These are phyloP conservation scores for Pichia phayaonensis DNA, from an alignment of 805 yeast species.

Conservation along the genomic window DNA sequence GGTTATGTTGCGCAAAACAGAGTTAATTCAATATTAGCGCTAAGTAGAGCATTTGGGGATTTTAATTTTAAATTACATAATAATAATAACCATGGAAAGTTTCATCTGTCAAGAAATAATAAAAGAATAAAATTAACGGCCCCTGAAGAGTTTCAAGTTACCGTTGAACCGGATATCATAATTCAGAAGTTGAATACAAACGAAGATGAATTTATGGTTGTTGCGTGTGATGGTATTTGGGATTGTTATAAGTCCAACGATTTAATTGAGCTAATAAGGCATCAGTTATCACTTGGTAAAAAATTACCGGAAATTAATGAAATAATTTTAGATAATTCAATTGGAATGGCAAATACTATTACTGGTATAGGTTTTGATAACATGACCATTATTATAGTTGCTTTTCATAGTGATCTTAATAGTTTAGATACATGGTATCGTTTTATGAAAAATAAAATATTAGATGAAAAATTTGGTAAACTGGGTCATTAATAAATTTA, in stretches of 20 bases:
- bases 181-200: constrained; percentile 37
- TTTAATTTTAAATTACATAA: constrained; percentile 42
- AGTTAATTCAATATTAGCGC: constrained; percentile 51
- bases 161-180: constrained; percentile 71
- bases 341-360: constrained; percentile 60
- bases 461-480: constrained; percentile 31
- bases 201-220: constrained; percentile 67
- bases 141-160: constrained; percentile 71
- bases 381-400: constrained; percentile 68
- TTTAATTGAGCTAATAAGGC: constrained; percentile 46
- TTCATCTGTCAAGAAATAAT: constrained; percentile 14
- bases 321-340: constrained; percentile 54
- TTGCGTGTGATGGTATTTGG: constrained; percentile 86
- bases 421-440: constrained; percentile 51
- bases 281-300: constrained; percentile 49
- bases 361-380: constrained; percentile 81
- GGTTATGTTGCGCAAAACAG: constrained; percentile 55
- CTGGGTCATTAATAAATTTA: constrained; percentile 10
- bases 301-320: constrained; percentile 52
- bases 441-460: constrained; percentile 36
- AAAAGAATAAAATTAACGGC: constrained; percentile 29
- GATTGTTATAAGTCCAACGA: constrained; percentile 57
- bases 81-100: constrained; percentile 19
- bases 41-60: constrained; percentile 60
- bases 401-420: constrained; percentile 38